A percentile compares a stretch with the other conserved stretches of the same genome.
Conservation (phyloP, 2,329 filamentous ascomycete genomes). For the Nigrospora sphaerica region DNA sequence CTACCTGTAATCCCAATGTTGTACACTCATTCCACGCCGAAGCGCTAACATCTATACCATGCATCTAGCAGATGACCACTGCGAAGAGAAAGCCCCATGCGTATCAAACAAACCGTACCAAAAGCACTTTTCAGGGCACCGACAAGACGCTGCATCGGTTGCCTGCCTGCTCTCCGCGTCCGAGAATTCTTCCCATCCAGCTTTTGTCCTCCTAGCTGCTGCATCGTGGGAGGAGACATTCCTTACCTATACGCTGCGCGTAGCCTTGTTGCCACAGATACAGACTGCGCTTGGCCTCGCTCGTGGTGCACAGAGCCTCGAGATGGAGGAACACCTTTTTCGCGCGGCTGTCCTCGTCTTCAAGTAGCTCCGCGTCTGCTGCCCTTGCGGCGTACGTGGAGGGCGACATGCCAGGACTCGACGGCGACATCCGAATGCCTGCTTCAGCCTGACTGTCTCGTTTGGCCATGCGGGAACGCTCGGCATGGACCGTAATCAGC, state of each 20-base stretch:
- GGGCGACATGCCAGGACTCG: constrained; percentile 2
- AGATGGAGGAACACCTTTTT: constrained; percentile 39
- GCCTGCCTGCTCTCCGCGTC: background rate
- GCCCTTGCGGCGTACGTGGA: background rate
- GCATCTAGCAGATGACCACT: no score
- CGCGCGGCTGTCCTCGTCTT: constrained; percentile 34
- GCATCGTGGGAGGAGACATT: constrained; percentile 31
- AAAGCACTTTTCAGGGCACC: no score
- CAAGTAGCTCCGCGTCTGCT: constrained; percentile 1
- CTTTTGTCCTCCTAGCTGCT: constrained; percentile 13
- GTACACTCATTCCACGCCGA: no score
- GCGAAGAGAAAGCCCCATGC: no score
- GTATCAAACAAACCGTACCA: no score
- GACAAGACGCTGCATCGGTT: background rate
- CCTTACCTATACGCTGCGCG: constrained; percentile 31
- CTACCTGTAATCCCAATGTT: no score
- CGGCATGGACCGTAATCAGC: constrained; percentile 13
- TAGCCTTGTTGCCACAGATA: constrained; percentile 41
- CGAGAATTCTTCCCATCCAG: constrained; percentile 19
- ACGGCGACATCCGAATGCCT: background rate
- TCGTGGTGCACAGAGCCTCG: constrained; percentile 36
- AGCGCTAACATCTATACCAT: no score
- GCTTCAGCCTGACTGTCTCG: background rate
- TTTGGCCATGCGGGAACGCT: constrained; percentile 6
- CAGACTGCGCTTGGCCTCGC: constrained; percentile 40